A percentile compares a stretch with the other conserved stretches of the same genome.
Conservation (phyloP, 2,329 filamentous ascomycete species). For the Zarea fungicola region DNA sequence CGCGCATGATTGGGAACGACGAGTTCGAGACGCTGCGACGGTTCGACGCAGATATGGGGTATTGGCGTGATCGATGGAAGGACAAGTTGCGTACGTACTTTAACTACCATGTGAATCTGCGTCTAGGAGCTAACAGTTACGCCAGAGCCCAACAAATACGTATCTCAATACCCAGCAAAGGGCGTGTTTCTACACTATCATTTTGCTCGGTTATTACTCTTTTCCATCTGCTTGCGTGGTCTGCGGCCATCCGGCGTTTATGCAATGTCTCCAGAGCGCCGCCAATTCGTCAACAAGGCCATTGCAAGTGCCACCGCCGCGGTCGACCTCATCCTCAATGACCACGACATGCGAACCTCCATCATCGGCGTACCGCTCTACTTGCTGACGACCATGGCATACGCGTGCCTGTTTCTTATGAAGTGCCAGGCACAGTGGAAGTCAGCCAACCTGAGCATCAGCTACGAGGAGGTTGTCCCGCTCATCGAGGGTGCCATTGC, state of each 20-base stretch:
- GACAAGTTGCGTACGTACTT: slow-evolving; percentile 25
- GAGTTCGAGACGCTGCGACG: slow-evolving; percentile 28
- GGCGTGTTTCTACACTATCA: slow-evolving; percentile 45
- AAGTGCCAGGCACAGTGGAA: slow-evolving; percentile 28
- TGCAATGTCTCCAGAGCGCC: slow-evolving; percentile 38
- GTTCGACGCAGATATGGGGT: slow-evolving; percentile 27
- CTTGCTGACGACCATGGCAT: slow-evolving; percentile 28
- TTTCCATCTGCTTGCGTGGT: slow-evolving; percentile 41
- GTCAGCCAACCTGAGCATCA: slow-evolving; percentile 21
- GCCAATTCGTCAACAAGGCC: slow-evolving; percentile 38
- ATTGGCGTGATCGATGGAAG: slow-evolving; percentile 33
- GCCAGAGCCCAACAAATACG: slow-evolving; percentile 38
- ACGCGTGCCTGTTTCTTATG: slow-evolving; percentile 28
- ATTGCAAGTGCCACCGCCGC: slow-evolving; percentile 30
- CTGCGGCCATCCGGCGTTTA: slow-evolving; percentile 29
- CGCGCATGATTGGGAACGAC: slow-evolving; percentile 29
- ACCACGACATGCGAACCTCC: slow-evolving; percentile 25
- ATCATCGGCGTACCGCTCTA: slow-evolving; percentile 29
- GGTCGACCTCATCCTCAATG: slow-evolving; percentile 25
- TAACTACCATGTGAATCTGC: not conserved
- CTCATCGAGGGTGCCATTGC: slow-evolving; percentile 23
- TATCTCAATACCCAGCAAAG: slow-evolving; percentile 44
- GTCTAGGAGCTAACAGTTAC: slow-evolving; percentile 13
- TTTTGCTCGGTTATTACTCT: slow-evolving; percentile 45
- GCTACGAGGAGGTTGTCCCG: slow-evolving; percentile 26